phyloP scores from a whole-genome alignment of 1,284 basidiomycete genomes.

The Ceratobasidium sp. region DNA sequence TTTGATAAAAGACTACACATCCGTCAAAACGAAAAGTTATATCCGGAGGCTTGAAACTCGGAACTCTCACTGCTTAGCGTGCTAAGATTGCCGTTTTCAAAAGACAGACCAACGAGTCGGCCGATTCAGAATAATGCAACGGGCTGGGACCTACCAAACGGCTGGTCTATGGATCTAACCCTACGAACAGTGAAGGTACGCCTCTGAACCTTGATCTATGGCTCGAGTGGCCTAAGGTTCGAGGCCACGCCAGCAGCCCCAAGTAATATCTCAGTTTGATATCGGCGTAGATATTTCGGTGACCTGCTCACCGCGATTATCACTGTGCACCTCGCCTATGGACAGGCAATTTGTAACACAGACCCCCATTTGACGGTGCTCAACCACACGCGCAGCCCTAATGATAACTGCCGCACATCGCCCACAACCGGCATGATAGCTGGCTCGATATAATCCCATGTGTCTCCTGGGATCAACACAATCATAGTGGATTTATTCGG shows the following conservation, averaged over 20 bases:
- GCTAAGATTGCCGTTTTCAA: conserved; percentile 2
- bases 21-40: conserved; percentile 26
- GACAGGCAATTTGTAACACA: conserved; percentile 12
- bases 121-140: neutral
- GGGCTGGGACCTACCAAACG: conserved; percentile 2
- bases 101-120: neutral
- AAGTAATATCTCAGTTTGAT: too few species aligned
- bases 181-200: conserved; percentile 25
- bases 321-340: conserved; percentile 2
- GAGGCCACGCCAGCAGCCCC: too few species aligned
- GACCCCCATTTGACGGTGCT: conserved; percentile 35
- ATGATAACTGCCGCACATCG: conserved; percentile 31
- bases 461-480: conserved; percentile 33
- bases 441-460: conserved; percentile 28
- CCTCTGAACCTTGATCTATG: conserved; percentile 12
- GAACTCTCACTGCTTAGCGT: conserved; percentile 23
- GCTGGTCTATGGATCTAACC: conserved; percentile 28
- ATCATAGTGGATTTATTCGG: conserved; percentile 23
- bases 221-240: conserved; percentile 2
- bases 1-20: neutral
- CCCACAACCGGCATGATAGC: conserved; percentile 5
- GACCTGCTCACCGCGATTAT: conserved; percentile 10
- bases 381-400: conserved; percentile 18
- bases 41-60: conserved; percentile 39
- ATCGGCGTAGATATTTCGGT: too few species aligned